A percentile compares a stretch with the other conserved stretches of the same genome.
Evolutionary conservation across 495 filamentous ascomycete species (phyloP).

Genomic region (Tuber aestivum): DNA sequence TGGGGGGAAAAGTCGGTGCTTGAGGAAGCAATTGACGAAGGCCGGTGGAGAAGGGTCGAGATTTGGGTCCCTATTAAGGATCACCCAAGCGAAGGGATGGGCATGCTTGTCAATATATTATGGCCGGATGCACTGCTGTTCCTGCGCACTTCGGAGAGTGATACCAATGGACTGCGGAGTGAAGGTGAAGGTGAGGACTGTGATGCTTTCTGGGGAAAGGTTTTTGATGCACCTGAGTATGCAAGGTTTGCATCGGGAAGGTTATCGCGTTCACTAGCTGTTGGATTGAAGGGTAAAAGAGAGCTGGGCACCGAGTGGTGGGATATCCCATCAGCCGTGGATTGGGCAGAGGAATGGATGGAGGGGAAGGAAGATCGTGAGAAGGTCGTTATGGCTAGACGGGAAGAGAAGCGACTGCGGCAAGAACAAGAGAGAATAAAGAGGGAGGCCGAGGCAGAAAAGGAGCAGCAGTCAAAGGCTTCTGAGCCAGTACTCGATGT

Average conservation of each 20-base stretch:
- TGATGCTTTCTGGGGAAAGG: conserved; percentile 27
- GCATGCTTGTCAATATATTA: conserved; percentile 30
- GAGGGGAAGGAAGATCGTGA: conserved; percentile 25
- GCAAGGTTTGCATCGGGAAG: conserved; percentile 36
- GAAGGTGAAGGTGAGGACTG: background rate
- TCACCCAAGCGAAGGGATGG: conserved; percentile 23
- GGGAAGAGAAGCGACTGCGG: conserved; percentile 22
- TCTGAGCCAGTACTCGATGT: conserved; percentile 14
- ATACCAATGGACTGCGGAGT: conserved; percentile 11
- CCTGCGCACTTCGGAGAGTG: conserved; percentile 34
- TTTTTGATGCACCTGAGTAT: conserved; percentile 37
- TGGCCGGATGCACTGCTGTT: conserved; percentile 40
- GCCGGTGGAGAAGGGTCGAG: conserved; percentile 32
- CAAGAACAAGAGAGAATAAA: conserved; percentile 19
- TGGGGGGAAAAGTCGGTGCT: conserved; percentile 22
- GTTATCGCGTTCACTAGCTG: conserved; percentile 30
- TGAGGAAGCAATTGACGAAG: conserved; percentile 27
- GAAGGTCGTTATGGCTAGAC: conserved; percentile 20
- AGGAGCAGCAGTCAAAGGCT: conserved; percentile 15
- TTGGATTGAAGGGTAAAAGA: conserved; percentile 24
- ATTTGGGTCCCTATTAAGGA: conserved; percentile 37
- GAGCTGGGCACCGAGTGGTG: conserved; percentile 38
- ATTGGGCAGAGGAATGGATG: conserved; percentile 40
- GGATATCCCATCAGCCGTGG: conserved; percentile 32
- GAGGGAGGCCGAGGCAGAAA: conserved; percentile 7